phyloP scores from a whole-genome alignment of 495 filamentous ascomycete genomes.

The Penicillium mononematosum region DNA sequence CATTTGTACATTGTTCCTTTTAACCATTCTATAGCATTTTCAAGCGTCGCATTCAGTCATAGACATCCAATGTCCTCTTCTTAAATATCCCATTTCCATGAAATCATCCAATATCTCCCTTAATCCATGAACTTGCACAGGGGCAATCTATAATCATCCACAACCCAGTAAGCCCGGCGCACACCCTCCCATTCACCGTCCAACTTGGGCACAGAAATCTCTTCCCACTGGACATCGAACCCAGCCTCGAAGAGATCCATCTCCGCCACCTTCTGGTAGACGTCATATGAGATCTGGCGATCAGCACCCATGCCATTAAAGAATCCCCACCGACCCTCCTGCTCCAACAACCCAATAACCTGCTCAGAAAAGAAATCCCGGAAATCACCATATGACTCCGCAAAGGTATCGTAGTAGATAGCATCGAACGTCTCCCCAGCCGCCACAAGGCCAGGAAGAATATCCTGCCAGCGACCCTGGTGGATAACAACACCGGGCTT shows the following conservation, averaged over 20 bases:
- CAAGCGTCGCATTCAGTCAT: constrained; percentile 25
- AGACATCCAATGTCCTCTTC: constrained; percentile 10
- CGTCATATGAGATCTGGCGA: constrained; percentile 88
- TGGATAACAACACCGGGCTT: constrained; percentile 64
- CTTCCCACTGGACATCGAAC: constrained; percentile 83
- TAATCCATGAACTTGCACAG: constrained; percentile 61
- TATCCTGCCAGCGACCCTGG: constrained; percentile 81
- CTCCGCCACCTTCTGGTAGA: constrained; percentile 89
- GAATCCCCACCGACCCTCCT: constrained; percentile 78
- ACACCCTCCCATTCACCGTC: constrained; percentile 82
- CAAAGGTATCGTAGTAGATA: constrained; percentile 98
- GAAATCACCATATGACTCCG: constrained; percentile 84
- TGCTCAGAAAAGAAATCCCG: constrained; percentile 85
- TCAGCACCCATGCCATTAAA: constrained; percentile 97
- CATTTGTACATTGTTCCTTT: constrained; percentile 22
- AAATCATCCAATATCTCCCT: constrained; percentile 12
- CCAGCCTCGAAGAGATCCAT: constrained; percentile 90
- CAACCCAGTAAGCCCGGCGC: constrained; percentile 80
- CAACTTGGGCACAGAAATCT: constrained; percentile 64
- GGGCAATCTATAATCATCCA: constrained; percentile 72
- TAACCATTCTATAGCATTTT: constrained; percentile 24
- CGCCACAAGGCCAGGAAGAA: constrained; percentile 68
- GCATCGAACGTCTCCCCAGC: constrained; percentile 75
- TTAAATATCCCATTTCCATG: neutral
- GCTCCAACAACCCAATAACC: constrained; percentile 73